Evolutionary conservation across 768 basidiomycete species (phyloP).

Genomic region (Suillus variegatus): DNA sequence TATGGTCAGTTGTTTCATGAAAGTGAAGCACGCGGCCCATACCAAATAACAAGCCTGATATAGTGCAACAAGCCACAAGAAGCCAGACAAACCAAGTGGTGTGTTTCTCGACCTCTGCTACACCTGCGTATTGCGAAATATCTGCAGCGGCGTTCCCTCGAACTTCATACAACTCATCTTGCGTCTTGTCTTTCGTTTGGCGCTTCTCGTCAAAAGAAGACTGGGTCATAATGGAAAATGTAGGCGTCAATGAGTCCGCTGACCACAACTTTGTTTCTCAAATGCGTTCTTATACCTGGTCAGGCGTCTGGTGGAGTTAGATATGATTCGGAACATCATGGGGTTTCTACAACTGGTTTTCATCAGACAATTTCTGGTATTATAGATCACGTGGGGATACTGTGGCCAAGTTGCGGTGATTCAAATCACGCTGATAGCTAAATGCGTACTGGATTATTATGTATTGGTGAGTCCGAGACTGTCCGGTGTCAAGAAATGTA

Average conservation of each 20-base stretch:
- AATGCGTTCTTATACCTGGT: neutral
- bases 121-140: slow-evolving; percentile 58
- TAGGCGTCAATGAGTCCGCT: too few relatives aligned
- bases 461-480: neutral
- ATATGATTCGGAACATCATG: neutral
- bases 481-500: neutral
- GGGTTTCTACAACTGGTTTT: neutral
- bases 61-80: slow-evolving; percentile 73
- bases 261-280: neutral
- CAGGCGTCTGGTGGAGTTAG: neutral
- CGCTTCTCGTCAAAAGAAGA: neutral
- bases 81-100: slow-evolving; percentile 78
- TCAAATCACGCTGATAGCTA: too few relatives aligned
- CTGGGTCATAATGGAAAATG: neutral
- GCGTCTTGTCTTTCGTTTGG: slow-evolving; percentile 8
- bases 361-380: neutral
- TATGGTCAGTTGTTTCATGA: slow-evolving; percentile 4
- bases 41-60: slow-evolving; percentile 79
- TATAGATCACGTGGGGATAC: neutral
- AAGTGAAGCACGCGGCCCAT: slow-evolving; percentile 20
- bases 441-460: neutral
- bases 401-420: neutral
- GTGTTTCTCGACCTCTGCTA: slow-evolving; percentile 64
- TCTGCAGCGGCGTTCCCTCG: slow-evolving; percentile 37
- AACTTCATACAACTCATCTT: slow-evolving; percentile 16